These are phyloP conservation scores for Xylariaceae sp. DNA, from an alignment of 2,329 filamentous ascomycete species.

Conservation along the genomic window DNA sequence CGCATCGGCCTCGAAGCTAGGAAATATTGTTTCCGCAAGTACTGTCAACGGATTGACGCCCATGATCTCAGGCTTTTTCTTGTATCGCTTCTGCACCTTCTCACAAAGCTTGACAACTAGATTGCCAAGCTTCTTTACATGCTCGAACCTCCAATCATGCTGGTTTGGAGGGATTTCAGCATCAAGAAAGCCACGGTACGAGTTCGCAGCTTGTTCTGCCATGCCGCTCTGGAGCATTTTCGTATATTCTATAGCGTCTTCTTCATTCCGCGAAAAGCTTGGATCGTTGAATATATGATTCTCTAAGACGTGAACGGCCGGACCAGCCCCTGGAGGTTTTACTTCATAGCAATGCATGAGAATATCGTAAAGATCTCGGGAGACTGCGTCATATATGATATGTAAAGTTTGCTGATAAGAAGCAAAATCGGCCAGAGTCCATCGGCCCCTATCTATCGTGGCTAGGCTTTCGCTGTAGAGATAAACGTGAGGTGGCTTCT, in stretches of 20 bases:
- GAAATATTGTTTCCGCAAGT: conserved; percentile 78
- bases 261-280: conserved; percentile 65
- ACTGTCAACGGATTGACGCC: conserved; percentile 64
- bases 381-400: conserved; percentile 72
- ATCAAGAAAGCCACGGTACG: conserved; percentile 75
- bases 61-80: conserved; percentile 82
- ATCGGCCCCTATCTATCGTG: conserved; percentile 56
- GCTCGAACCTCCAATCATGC: conserved; percentile 83
- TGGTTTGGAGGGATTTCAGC: conserved; percentile 75
- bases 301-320: conserved; percentile 75
- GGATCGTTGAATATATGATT: conserved; percentile 78
- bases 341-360: conserved; percentile 83
- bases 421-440: conserved; percentile 66
- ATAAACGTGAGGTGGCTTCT: conserved; percentile 57
- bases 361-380: conserved; percentile 84
- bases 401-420: conserved; percentile 72
- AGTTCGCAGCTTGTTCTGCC: conserved; percentile 68
- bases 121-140: conserved; percentile 86
- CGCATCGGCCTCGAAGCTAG: conserved; percentile 85
- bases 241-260: conserved; percentile 69
- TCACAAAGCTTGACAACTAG: conserved; percentile 80
- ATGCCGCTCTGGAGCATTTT: conserved; percentile 70
- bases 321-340: conserved; percentile 79
- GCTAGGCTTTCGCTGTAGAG: conserved; percentile 46
- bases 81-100: conserved; percentile 88